A percentile compares a stretch with the other conserved stretches of the same genome.
Conservation (phyloP, 495 filamentous ascomycete genomes). For the Penicillium turbatum region DNA sequence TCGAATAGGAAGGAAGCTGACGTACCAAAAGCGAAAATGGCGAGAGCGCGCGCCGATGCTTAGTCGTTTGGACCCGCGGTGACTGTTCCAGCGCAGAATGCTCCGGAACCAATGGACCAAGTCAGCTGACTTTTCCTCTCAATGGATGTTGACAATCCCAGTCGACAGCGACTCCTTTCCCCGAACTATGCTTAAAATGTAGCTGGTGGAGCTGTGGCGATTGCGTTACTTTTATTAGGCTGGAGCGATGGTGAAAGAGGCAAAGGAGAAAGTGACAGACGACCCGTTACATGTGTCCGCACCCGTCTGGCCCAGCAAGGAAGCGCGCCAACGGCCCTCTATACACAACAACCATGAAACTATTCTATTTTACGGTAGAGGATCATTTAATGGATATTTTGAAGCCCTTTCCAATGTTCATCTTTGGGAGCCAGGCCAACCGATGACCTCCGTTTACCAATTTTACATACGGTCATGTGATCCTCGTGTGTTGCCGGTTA, state of each 20-base stretch:
- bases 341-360: background rate
- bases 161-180: background rate
- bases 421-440: background rate
- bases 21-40: conserved; percentile 25
- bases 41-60: conserved; percentile 5
- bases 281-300: conserved; percentile 10
- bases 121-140: conserved; percentile 7
- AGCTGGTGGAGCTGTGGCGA: background rate
- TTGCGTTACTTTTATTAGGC: background rate
- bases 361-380: no score
- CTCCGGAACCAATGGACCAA: conserved; percentile 5
- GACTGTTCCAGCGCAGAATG: conserved; percentile 10
- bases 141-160: conserved; percentile 4
- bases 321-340: background rate
- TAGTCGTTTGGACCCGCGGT: conserved; percentile 1
- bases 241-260: conserved; percentile 7
- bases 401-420: background rate
- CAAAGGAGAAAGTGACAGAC: conserved; percentile 9
- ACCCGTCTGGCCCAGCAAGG: conserved; percentile 3
- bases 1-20: conserved; percentile 8
- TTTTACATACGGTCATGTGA: conserved; percentile 7
- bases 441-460: conserved; percentile 1
- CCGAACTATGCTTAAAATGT: background rate
- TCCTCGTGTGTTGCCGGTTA: background rate
- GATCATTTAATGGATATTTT: background rate